Evolutionary conservation across 192 early-diverging fungal species (phyloP).

Genomic region (Diversispora epigaea): DNA sequence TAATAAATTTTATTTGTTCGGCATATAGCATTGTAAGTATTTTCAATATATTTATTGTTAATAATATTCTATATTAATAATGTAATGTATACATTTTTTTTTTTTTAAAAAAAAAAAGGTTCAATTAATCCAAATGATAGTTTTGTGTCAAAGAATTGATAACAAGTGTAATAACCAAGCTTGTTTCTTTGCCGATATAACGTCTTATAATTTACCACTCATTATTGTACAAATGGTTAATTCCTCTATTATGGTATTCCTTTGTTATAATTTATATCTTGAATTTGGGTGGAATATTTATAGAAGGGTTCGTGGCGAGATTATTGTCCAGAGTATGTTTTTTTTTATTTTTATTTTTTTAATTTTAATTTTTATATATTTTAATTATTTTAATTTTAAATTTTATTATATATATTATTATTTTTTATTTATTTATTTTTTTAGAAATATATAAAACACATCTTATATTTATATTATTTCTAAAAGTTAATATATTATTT

Average conservation of each 20-base stretch:
- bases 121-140: background rate
- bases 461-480: slow-evolving; percentile 75
- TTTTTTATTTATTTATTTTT: no score
- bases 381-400: no score
- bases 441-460: slow-evolving; percentile 59
- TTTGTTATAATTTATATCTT: slow-evolving; percentile 55
- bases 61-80: no score
- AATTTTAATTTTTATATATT: no score
- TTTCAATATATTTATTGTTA: background rate
- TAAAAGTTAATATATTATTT: slow-evolving; percentile 85
- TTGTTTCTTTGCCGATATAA: background rate
- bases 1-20: background rate
- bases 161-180: background rate
- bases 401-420: no score
- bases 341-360: no score
- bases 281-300: slow-evolving; percentile 62
- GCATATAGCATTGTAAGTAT: slow-evolving; percentile 8
- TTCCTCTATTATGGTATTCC: slow-evolving; percentile 44
- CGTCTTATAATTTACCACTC: slow-evolving; percentile 49
- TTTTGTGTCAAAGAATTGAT: background rate
- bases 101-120: background rate
- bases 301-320: slow-evolving; percentile 63
- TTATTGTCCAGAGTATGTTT: slow-evolving; percentile 47
- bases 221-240: slow-evolving; percentile 55
- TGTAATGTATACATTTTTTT: no score